Base-by-base conservation (phyloP, 148 eudicot genomes). In the Rhododendron molle region DNA sequence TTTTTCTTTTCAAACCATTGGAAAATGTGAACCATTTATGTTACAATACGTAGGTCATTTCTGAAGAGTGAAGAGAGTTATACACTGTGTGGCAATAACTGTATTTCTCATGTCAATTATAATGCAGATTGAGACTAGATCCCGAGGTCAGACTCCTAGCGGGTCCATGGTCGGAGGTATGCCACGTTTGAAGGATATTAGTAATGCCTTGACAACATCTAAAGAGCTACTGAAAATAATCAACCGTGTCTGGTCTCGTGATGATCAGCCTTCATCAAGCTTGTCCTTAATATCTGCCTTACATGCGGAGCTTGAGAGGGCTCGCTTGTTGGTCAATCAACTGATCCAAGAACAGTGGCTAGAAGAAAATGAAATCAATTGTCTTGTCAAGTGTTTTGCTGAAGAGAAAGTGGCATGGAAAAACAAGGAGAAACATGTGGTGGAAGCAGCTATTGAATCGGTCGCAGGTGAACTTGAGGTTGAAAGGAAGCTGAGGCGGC, bases 271-370 rank as follows among this genome's bases (percentile, higher is more conserved):
- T 80, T 92, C 98, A 82, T 93, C 99, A 10, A 93, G 94, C 91
- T 87, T 88, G 84, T 94, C 99, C 30, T 93, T 97, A 43, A 89
- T 94, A 85, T 95, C 98, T 28, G 99, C 98, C 88, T 90, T 97
- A 69, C 96, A 97, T 54, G 30, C 93, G 16, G 99, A 97, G 98
- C 98, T 97, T 23, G 98, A 95, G 89, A 88, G 99, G 88, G 98
- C 95, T 11, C 95, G 98, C 65, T 88, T 97, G 65, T 96, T 91
- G 90, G 90, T 95, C 85, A 95, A 95, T 80, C 94, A 95, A 78
- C 44, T 97, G 58, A 92, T 94, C 81, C 95, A 90, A 26, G 98
- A 94, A 56, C 94, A 95, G 47, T 90, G 91, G 2, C 85, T 94
- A n/a, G 98, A 94, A 40, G 88, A 88, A 87, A 89, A 69, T 65